These are phyloP conservation scores for Globisporangium okanoganense DNA, from an alignment of 352 stramenopile species.

Conservation along the genomic window DNA sequence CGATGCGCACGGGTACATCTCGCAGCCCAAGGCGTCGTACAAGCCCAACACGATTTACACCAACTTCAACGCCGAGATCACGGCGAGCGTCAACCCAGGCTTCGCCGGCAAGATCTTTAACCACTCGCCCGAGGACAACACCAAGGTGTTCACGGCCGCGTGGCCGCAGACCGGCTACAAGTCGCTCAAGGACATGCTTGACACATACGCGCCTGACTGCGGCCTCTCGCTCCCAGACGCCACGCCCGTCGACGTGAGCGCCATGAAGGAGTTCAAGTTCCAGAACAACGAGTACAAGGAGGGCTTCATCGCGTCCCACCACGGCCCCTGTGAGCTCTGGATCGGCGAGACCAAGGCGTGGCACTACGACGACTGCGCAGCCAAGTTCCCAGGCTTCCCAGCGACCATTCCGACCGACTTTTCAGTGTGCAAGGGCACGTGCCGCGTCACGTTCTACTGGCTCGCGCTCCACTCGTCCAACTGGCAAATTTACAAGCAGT, in stretches of 20 bases:
- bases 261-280: constrained; percentile 33
- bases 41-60: constrained; percentile 20
- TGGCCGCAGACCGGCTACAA: constrained; percentile 9
- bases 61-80: constrained; percentile 29
- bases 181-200: constrained; percentile 25
- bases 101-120: constrained; percentile 13
- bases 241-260: constrained; percentile 28
- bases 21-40: constrained; percentile 19
- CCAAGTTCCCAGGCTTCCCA: constrained; percentile 33
- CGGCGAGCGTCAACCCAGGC: constrained; percentile 13
- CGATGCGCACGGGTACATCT: constrained; percentile 28
- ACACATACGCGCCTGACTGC: constrained; percentile 25
- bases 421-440: constrained; percentile 40
- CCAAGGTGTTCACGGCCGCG: constrained; percentile 4
- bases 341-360: constrained; percentile 35
- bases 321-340: constrained; percentile 45
- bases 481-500: constrained; percentile 60
- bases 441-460: constrained; percentile 63
- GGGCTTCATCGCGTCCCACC: constrained; percentile 43
- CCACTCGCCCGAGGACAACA: constrained; percentile 16
- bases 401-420: constrained; percentile 49
- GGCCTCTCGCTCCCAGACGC: constrained; percentile 23
- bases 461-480: constrained; percentile 41
- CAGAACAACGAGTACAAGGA: constrained; percentile 39
- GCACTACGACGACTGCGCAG: constrained; percentile 35